These are phyloP conservation scores for Withania somnifera DNA, from an alignment of 305 asterid species.

Conservation along the genomic window DNA sequence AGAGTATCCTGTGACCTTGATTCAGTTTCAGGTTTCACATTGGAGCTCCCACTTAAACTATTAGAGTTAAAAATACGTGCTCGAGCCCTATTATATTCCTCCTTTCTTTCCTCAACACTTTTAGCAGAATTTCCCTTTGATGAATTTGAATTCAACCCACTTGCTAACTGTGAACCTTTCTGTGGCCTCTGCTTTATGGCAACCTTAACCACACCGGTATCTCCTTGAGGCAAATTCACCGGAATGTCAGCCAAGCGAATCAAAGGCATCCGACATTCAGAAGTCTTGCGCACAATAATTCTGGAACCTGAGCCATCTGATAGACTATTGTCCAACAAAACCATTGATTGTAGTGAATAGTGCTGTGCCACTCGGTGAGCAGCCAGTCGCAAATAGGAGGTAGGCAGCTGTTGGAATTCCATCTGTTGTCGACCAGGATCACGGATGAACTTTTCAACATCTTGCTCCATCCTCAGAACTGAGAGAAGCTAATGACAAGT, in stretches of 20 bases:
- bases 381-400: constrained; percentile 95
- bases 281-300: constrained; percentile 72
- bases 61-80: constrained; percentile 88
- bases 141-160: constrained; percentile 37
- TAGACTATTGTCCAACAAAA: constrained; percentile 72
- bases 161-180: constrained; percentile 39
- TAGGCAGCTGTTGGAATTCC: constrained; percentile 96
- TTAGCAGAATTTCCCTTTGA: constrained; percentile 59
- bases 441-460: constrained; percentile 72
- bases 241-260: constrained; percentile 96
- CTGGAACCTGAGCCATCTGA: constrained; percentile 92
- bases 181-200: constrained; percentile 99
- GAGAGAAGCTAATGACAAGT: constrained; percentile 6
- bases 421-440: constrained; percentile 81
- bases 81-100: constrained; percentile 93
- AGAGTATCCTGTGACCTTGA: constrained; percentile 46
- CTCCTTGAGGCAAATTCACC: constrained; percentile 77
- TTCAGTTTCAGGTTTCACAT: constrained; percentile 51
- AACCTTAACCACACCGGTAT: constrained; percentile 51
- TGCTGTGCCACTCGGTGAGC: constrained; percentile 99
- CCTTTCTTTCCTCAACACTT: constrained; percentile 97
- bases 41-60: constrained; percentile 44
- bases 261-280: constrained; percentile 56
- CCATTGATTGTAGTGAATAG: constrained; percentile 92
- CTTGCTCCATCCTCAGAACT: constrained; percentile 98